Conservation (phyloP, 2,329 filamentous ascomycete genomes). For the Fusarium begoniae region DNA sequence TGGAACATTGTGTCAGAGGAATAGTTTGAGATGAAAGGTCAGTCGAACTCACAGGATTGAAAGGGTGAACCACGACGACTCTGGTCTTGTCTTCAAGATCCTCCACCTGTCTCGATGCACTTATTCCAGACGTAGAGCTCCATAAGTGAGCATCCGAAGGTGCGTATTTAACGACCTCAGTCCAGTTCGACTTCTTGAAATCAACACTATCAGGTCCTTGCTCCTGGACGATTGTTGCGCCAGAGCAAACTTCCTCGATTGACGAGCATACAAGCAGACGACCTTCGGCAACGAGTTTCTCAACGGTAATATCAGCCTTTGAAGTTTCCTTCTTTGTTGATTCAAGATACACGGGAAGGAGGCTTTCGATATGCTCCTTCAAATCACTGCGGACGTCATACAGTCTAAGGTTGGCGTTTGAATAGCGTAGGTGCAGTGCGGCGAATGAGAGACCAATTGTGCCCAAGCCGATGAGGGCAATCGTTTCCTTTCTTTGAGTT, state of each 20-base stretch:
- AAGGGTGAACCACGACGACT: slow-evolving; percentile 30
- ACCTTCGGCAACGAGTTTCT: not conserved
- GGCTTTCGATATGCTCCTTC: slow-evolving; percentile 18
- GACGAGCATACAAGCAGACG: slow-evolving; percentile 18
- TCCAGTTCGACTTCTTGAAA: slow-evolving; percentile 34
- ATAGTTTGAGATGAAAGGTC: accelerated
- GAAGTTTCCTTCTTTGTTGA: not conserved
- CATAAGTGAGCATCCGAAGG: slow-evolving; percentile 5
- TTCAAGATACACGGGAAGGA: slow-evolving; percentile 17
- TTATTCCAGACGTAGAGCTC: slow-evolving; percentile 32
- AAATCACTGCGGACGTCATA: slow-evolving; percentile 28
- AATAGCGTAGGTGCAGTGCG: slow-evolving; percentile 23
- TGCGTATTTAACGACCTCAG: not conserved
- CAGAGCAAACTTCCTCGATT: slow-evolving; percentile 14
- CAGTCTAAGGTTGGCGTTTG: slow-evolving; percentile 11
- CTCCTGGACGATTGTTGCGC: slow-evolving; percentile 27
- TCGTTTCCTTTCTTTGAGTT: slow-evolving; percentile 1
- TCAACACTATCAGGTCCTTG: slow-evolving; percentile 30
- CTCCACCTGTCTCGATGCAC: slow-evolving; percentile 23
- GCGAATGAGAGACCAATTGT: slow-evolving; percentile 32
- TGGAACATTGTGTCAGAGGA: not conserved
- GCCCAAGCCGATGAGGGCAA: slow-evolving; percentile 24
- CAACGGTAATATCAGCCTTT: accelerated
- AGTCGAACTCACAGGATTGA: slow-evolving; percentile 10
- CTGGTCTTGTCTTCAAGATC: slow-evolving; percentile 16